Conservation (phyloP, 306 rosid species). For the Vigna unguiculata region DNA sequence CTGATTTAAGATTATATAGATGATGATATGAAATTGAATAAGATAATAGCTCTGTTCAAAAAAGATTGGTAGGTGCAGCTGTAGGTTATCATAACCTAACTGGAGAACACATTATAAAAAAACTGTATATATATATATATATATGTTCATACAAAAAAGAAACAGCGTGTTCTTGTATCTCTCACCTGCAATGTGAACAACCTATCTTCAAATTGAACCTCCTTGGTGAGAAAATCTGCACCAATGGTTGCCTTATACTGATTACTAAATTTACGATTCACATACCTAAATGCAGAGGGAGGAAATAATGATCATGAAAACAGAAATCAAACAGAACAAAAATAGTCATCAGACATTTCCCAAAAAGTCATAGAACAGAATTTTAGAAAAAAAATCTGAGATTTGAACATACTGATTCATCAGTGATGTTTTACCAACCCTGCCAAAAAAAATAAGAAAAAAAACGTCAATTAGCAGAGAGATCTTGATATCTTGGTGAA, state of each 20-base stretch:
- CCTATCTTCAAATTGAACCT: slow-evolving; percentile 98
- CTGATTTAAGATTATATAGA: slow-evolving; percentile 1
- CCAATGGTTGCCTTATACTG: slow-evolving; percentile 99
- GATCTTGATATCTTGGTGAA: neutral
- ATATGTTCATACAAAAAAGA: slow-evolving; percentile 2
- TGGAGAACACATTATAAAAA: neutral
- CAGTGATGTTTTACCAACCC: slow-evolving; percentile 98
- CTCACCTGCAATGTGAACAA: slow-evolving; percentile 97
- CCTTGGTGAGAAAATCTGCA: slow-evolving; percentile 99
- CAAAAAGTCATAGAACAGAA: neutral
- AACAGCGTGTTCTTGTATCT: slow-evolving; percentile 5
- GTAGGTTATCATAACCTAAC: neutral
- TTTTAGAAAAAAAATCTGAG: slow-evolving; percentile 37
- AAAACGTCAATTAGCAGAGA: slow-evolving; percentile 39
- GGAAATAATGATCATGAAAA: slow-evolving; percentile 26
- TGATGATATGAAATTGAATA: slow-evolving; percentile 28
- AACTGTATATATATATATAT: no score
- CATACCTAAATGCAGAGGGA: slow-evolving; percentile 68
- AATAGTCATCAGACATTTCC: slow-evolving; percentile 9
- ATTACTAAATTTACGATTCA: slow-evolving; percentile 97
- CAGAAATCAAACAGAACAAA: slow-evolving; percentile 27
- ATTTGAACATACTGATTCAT: slow-evolving; percentile 85
- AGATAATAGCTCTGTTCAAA: slow-evolving; percentile 1
- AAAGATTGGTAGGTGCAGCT: neutral
- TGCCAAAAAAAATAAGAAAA: slow-evolving; percentile 52